Base-by-base conservation (phyloP, 768 basidiomycete genomes). In the Phaeolepiota aurea region DNA sequence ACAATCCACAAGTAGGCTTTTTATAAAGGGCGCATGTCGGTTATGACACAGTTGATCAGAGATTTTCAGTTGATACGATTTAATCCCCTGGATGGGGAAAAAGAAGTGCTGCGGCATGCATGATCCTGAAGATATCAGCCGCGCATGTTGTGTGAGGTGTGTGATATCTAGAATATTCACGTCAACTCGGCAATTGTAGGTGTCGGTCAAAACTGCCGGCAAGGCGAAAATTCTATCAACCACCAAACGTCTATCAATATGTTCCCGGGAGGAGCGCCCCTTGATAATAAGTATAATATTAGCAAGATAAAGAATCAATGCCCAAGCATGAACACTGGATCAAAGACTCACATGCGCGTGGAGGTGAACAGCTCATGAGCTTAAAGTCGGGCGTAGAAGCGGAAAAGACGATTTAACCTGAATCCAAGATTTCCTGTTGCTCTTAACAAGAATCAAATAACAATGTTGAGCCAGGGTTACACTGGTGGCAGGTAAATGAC, bases 41-140 rank as follows among this genome's bases (percentile, higher is more conserved):
- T 28, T 7, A 28, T 28, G n/a, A 28, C 25, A 35, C 33, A 35
- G 33, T 7, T 35, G 33, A 35, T 35, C 33, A 35, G 16, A 35
- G n/a, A 19, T 35, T 14, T 14, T 14, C 7, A 14, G 12, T 35
- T 16, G 33, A 35, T 19, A 14, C 12, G 33, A 35, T 9, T 35
- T n/a, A 9, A 35, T 16, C 18, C 33, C n/a, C 33, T 35, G 33
- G 7, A 35, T 35, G 33, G 33, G 33, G 33, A 7, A 25, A 20
- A 20, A 22, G 37, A 38, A 20, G 37, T 20, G 34, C 34, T 20
- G 34, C 34, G 19, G 34, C 34, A 14, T 15, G 34, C 34, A 7
- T 35, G 19, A 35, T 35, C n/a, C 14, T 14, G 34, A 35, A 5
- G 19, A 7, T 14, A 35, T 35, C 14, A 7, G 5, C 34, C 15